Conservation (phyloP, 345 rosid genomes). For the Eucalyptus grandis region DNA sequence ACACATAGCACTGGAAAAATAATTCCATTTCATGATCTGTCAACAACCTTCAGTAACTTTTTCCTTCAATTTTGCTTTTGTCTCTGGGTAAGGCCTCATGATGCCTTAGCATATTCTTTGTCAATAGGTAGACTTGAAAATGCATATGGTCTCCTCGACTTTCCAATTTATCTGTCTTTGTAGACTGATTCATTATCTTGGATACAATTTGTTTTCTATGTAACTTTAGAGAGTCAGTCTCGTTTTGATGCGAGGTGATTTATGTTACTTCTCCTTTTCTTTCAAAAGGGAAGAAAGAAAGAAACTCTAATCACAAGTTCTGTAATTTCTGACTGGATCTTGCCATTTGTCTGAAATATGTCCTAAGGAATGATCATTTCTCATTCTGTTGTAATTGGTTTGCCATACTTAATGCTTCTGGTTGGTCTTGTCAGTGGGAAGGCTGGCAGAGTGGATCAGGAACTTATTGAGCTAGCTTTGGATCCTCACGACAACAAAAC, state of each 20-base stretch:
- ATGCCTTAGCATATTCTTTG: not conserved
- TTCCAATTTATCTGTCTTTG: not conserved
- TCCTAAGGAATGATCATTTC: not conserved
- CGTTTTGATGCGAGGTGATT: not conserved
- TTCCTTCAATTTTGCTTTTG: not conserved
- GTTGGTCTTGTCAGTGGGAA: slow-evolving; percentile 9
- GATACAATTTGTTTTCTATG: not conserved
- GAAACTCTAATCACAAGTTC: not conserved
- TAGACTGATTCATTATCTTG: not conserved
- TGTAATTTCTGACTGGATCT: not conserved
- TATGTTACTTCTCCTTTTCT: not conserved
- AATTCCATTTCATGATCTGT: not conserved
- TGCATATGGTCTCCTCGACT: not conserved
- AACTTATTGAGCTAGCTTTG: slow-evolving; percentile 55
- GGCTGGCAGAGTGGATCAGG: slow-evolving; percentile 15
- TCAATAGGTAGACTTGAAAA: not conserved
- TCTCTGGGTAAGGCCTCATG: not conserved
- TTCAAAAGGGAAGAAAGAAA: not conserved
- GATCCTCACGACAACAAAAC: slow-evolving; percentile 70
- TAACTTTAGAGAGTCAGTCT: not conserved
- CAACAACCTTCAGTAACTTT: not conserved
- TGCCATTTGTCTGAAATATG: not conserved
- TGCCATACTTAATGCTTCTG: not conserved
- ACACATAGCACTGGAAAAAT: not conserved
- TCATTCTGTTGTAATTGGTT: not conserved